A percentile compares a stretch with the other conserved stretches of the same genome.
phyloP scores from a whole-genome alignment of 805 yeast genomes.

The Saccharomycopsis microspora region DNA sequence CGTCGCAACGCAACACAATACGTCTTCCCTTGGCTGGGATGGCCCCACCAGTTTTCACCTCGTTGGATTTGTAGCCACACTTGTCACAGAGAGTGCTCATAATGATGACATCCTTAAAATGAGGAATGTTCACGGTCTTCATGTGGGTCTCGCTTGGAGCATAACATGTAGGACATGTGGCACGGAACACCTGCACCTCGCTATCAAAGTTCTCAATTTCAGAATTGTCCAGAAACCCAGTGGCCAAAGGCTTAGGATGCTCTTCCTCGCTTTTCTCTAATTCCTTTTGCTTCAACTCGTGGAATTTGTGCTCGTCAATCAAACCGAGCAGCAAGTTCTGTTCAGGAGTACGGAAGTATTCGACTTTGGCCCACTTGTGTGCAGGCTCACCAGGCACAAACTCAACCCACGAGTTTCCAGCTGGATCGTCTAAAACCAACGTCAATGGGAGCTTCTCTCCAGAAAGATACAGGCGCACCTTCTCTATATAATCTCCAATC shows the following conservation, averaged over 20 bases:
- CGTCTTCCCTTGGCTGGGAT: slow-evolving; percentile 78
- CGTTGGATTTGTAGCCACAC: slow-evolving; percentile 95
- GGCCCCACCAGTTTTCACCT: slow-evolving; percentile 97
- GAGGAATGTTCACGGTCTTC: slow-evolving; percentile 96
- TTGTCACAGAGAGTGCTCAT: slow-evolving; percentile 90
- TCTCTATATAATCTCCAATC: slow-evolving; percentile 55
- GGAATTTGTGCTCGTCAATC: slow-evolving; percentile 33
- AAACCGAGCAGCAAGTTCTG: slow-evolving; percentile 82
- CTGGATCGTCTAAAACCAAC: slow-evolving; percentile 77
- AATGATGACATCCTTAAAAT: slow-evolving; percentile 91
- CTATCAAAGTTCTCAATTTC: slow-evolving; percentile 78
- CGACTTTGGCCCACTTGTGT: slow-evolving; percentile 81
- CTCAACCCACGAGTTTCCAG: slow-evolving; percentile 96
- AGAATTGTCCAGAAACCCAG: slow-evolving; percentile 60
- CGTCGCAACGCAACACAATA: slow-evolving; percentile 62
- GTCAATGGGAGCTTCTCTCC: slow-evolving; percentile 73
- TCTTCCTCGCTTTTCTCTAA: slow-evolving; percentile 16
- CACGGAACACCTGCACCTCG: slow-evolving; percentile 88
- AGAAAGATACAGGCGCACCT: slow-evolving; percentile 46
- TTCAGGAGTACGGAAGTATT: slow-evolving; percentile 75
- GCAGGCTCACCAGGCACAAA: slow-evolving; percentile 76
- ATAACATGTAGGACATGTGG: slow-evolving; percentile 86
- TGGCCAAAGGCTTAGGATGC: slow-evolving; percentile 27
- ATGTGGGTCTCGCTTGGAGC: slow-evolving; percentile 82
- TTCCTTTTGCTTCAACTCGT: slow-evolving; percentile 24